Evolutionary conservation across 2,329 filamentous ascomycete genomes (phyloP).

Genomic region (Aspergillus glaucus): DNA sequence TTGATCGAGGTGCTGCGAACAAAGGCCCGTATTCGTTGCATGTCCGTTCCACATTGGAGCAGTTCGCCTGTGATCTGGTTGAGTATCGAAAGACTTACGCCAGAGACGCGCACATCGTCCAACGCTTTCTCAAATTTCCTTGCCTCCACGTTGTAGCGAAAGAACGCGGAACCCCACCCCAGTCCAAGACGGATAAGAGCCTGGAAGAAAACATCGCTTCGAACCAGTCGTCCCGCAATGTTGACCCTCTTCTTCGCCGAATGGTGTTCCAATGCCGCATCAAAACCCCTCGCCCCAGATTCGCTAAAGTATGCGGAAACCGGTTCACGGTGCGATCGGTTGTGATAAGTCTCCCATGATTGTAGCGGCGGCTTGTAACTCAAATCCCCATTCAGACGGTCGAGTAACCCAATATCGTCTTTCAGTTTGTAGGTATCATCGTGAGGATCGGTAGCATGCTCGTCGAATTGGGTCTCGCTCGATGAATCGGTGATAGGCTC

Average conservation of each 20-base stretch:
- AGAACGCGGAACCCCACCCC: conserved; percentile 41
- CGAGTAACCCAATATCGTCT: conserved; percentile 30
- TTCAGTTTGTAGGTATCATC: conserved; percentile 14
- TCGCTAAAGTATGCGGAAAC: conserved; percentile 40
- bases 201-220: conserved; percentile 33
- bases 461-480: conserved; percentile 15
- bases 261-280: conserved; percentile 30
- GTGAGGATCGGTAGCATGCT: conserved; percentile 12
- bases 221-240: conserved; percentile 26
- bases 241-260: conserved; percentile 12
- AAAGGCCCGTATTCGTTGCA: conserved; percentile 33
- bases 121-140: conserved; percentile 36
- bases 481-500: conserved; percentile 14
- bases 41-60: conserved; percentile 30
- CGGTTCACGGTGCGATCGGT: conserved; percentile 25
- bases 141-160: conserved; percentile 32
- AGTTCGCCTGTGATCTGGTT: conserved; percentile 25
- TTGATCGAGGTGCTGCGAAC: conserved; percentile 21
- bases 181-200: conserved; percentile 37
- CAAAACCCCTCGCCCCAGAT: conserved; percentile 34
- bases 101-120: conserved; percentile 43
- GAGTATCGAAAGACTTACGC: conserved; percentile 42
- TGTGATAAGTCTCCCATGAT: conserved; percentile 39
- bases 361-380: conserved; percentile 16
- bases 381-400: conserved; percentile 14